phyloP scores from a whole-genome alignment of 2,329 filamentous ascomycete genomes.

The Coleophoma cylindrospora region DNA sequence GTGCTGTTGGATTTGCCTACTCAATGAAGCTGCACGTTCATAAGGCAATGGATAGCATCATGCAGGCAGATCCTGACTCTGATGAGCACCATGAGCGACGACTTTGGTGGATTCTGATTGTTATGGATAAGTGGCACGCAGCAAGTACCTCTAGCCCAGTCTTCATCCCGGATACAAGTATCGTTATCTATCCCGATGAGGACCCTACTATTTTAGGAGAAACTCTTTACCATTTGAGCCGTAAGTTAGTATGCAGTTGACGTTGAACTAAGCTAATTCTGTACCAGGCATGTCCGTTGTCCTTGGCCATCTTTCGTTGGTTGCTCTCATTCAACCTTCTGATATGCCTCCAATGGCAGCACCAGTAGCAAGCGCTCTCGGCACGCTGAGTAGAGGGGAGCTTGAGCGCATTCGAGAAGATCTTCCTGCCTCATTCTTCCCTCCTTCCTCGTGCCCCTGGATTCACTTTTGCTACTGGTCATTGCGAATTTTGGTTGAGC shows the following conservation, averaged over 20 bases:
- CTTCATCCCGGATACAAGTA: constrained; percentile 57
- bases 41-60: constrained; percentile 31
- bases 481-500: constrained; percentile 57
- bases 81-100: constrained; percentile 58
- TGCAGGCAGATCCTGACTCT: constrained; percentile 49
- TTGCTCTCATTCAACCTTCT: constrained; percentile 35
- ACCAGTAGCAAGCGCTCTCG: constrained; percentile 37
- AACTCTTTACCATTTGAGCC: constrained; percentile 56
- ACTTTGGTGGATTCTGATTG: constrained; percentile 68
- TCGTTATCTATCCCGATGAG: constrained; percentile 49
- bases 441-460: constrained; percentile 42
- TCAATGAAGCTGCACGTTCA: constrained; percentile 55
- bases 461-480: constrained; percentile 69
- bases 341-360: constrained; percentile 36
- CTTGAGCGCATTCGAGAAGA: constrained; percentile 63
- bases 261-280: constrained; percentile 2
- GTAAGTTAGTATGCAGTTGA: constrained; percentile 39
- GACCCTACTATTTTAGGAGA: constrained; percentile 58
- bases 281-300: constrained; percentile 50
- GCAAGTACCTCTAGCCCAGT: constrained; percentile 59
- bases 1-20: constrained; percentile 62
- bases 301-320: constrained; percentile 47
- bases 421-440: constrained; percentile 52
- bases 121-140: constrained; percentile 70
- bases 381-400: constrained; percentile 47